Evolutionary conservation across 2,329 filamentous ascomycete genomes (phyloP).

Genomic region (Apiospora malaysiana): DNA sequence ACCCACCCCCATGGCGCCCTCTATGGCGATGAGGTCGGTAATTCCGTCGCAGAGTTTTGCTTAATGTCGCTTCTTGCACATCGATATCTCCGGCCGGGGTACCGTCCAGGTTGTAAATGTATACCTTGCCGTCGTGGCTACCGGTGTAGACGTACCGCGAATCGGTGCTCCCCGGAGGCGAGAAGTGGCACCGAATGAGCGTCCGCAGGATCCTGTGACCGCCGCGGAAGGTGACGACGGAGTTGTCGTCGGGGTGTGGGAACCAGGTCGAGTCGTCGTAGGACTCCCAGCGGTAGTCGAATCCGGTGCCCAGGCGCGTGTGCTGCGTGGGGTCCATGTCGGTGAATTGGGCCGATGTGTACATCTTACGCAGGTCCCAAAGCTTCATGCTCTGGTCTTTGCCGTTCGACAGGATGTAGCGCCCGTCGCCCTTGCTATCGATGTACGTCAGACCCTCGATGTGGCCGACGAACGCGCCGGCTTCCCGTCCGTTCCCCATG

Average conservation of each 20-base stretch:
- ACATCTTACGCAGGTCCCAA: slow-evolving; percentile 93
- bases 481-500: slow-evolving; percentile 81
- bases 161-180: slow-evolving; percentile 82
- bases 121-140: slow-evolving; percentile 86
- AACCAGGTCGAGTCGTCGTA: slow-evolving; percentile 72
- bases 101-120: slow-evolving; percentile 92
- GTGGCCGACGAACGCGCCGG: slow-evolving; percentile 70
- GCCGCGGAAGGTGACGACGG: slow-evolving; percentile 89
- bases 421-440: slow-evolving; percentile 72
- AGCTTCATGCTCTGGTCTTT: slow-evolving; percentile 98
- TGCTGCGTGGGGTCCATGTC: slow-evolving; percentile 60
- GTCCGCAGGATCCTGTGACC: slow-evolving; percentile 90
- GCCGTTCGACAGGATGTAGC: slow-evolving; percentile 89
- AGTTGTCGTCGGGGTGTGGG: slow-evolving; percentile 85
- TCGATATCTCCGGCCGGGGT: slow-evolving; percentile 80
- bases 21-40: slow-evolving; percentile 61
- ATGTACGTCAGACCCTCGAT: slow-evolving; percentile 72
- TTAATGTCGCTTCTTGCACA: slow-evolving; percentile 72
- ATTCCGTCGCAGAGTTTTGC: slow-evolving; percentile 59
- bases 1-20: slow-evolving; percentile 64
- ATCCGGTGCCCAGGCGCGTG: slow-evolving; percentile 58
- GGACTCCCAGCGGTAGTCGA: slow-evolving; percentile 75
- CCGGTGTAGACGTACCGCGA: slow-evolving; percentile 93
- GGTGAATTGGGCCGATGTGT: slow-evolving; percentile 70
- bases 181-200: slow-evolving; percentile 94